Evolutionary conservation across 805 yeast genomes (phyloP).

Genomic region (Ogataea haglerorum): DNA sequence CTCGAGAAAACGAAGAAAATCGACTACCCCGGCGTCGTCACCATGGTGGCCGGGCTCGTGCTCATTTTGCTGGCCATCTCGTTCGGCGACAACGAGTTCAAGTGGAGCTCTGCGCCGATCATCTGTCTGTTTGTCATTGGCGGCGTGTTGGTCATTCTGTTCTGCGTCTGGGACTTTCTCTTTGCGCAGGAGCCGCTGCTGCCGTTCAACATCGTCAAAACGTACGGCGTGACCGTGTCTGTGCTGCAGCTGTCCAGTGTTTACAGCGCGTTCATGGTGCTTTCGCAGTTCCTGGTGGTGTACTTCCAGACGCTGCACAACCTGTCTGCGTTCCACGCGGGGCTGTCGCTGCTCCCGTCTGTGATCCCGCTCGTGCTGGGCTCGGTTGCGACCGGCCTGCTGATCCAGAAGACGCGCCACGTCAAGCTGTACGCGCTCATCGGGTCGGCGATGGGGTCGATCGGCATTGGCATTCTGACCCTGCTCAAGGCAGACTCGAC

Average conservation of each 20-base stretch:
- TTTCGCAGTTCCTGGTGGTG: conserved; percentile 36
- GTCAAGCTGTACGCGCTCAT: conserved; percentile 40
- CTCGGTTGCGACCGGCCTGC: conserved; percentile 37
- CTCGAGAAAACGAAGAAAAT: conserved; percentile 38
- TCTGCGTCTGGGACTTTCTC: conserved; percentile 40
- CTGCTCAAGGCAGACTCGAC: conserved; percentile 40
- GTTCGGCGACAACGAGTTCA: conserved; percentile 49
- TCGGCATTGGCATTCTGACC: conserved; percentile 44
- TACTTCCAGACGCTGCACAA: conserved; percentile 49
- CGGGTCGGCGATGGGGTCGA: conserved; percentile 35
- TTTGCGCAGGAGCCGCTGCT: conserved; percentile 46
- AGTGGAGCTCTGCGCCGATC: conserved; percentile 54
- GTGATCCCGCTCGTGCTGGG: conserved; percentile 40
- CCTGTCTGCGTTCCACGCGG: conserved; percentile 42
- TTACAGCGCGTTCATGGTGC: conserved; percentile 39
- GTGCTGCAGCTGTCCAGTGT: conserved; percentile 36
- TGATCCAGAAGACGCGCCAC: conserved; percentile 36
- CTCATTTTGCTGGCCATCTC: conserved; percentile 50
- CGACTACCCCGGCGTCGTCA: conserved; percentile 48
- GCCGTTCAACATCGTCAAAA: conserved; percentile 35
- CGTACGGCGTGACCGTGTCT: conserved; percentile 37
- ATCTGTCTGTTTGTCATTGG: conserved; percentile 48
- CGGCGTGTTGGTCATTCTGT: conserved; percentile 34
- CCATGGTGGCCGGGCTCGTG: conserved; percentile 42
- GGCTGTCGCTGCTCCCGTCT: conserved; percentile 42